These are phyloP conservation scores for Lactarius hatsudake DNA, from an alignment of 768 basidiomycete species.

Conservation along the genomic window DNA sequence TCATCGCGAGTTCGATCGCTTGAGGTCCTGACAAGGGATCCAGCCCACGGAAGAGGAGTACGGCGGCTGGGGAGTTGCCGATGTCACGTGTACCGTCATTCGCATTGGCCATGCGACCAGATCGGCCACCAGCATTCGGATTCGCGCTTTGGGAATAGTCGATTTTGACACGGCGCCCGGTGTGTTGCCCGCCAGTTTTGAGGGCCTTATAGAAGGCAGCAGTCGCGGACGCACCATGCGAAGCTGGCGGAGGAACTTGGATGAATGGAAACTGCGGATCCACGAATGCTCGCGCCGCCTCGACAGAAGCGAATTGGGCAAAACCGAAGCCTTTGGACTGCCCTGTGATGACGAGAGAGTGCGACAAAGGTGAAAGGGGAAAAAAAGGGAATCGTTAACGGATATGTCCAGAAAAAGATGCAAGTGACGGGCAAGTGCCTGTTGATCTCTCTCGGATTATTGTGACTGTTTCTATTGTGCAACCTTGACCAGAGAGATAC, in stretches of 20 bases:
- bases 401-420: constrained; percentile 50
- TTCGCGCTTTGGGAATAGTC: constrained; percentile 89
- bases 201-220: constrained; percentile 71
- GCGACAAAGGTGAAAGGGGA: constrained; percentile 23
- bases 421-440: constrained; percentile 89
- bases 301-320: constrained; percentile 84
- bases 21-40: constrained; percentile 86
- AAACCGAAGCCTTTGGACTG: constrained; percentile 95
- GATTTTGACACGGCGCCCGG: constrained; percentile 87
- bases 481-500: constrained; percentile 68
- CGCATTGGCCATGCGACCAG: constrained; percentile 54
- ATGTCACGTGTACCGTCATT: constrained; percentile 98
- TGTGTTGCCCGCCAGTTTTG: constrained; percentile 66
- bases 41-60: constrained; percentile 87
- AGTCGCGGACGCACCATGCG: constrained; percentile 77
- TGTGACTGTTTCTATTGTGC: constrained; percentile 81
- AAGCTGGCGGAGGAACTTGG: constrained; percentile 87
- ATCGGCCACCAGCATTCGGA: constrained; percentile 62
- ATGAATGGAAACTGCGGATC: constrained; percentile 89
- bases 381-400: constrained; percentile 68
- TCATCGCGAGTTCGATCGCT: constrained; percentile 82
- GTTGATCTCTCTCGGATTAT: constrained; percentile 96
- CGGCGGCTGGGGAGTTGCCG: constrained; percentile 76
- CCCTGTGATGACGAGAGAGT: constrained; percentile 46
- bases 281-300: constrained; percentile 89